These are phyloP conservation scores for Colletotrichum theobromicola DNA, from an alignment of 2,329 filamentous ascomycete species.

Conservation along the genomic window DNA sequence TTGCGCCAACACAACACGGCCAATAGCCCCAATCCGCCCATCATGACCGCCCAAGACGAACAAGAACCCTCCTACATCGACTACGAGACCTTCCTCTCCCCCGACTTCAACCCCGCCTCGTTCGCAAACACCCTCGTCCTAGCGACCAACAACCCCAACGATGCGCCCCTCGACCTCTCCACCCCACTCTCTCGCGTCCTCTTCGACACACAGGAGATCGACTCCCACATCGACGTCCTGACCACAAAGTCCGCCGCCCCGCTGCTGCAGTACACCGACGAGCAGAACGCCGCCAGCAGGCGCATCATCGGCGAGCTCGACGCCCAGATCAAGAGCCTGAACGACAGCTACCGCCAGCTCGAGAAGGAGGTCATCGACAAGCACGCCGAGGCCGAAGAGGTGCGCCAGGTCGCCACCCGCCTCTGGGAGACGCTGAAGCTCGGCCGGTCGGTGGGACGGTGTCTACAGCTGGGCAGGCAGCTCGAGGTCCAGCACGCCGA, in stretches of 20 bases:
- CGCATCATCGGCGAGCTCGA: slow-evolving; percentile 79
- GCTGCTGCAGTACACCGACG: slow-evolving; percentile 77
- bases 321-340: slow-evolving; percentile 78
- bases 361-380: slow-evolving; percentile 87
- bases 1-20: background rate
- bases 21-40: slow-evolving; percentile 4
- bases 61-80: slow-evolving; percentile 88
- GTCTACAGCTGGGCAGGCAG: slow-evolving; percentile 82
- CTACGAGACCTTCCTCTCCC: slow-evolving; percentile 88
- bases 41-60: slow-evolving; percentile 41
- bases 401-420: slow-evolving; percentile 76
- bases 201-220: slow-evolving; percentile 96
- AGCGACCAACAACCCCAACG: slow-evolving; percentile 88
- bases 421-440: slow-evolving; percentile 82
- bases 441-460: slow-evolving; percentile 77
- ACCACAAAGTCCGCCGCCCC: slow-evolving; percentile 85
- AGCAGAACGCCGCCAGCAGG: slow-evolving; percentile 74
- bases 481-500: slow-evolving; percentile 86
- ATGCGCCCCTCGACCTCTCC: slow-evolving; percentile 89
- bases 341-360: slow-evolving; percentile 83
- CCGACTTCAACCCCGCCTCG: slow-evolving; percentile 77
- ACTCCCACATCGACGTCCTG: slow-evolving; percentile 90
- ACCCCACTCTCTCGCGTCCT: slow-evolving; percentile 92
- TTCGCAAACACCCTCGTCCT: slow-evolving; percentile 92
- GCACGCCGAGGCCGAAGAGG: slow-evolving; percentile 77